A percentile compares a stretch with the other conserved stretches of the same genome.
Conservation (phyloP, 2,329 filamentous ascomycete genomes). For the Purpureocillium lavendulum region DNA sequence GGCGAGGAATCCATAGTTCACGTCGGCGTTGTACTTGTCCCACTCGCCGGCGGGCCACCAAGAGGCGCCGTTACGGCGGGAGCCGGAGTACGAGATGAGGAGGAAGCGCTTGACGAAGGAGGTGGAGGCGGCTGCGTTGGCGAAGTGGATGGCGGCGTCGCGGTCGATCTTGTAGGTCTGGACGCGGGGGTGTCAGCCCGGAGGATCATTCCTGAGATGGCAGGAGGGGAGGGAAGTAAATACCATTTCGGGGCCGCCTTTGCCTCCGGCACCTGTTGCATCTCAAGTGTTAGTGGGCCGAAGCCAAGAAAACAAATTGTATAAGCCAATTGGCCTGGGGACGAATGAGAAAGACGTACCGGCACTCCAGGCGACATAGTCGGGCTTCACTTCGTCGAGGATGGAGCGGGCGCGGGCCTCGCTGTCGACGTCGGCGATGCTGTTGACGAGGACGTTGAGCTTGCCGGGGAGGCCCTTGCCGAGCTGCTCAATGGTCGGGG, state of each 20-base stretch:
- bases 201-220: too few relatives aligned
- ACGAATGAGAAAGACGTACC: slow-evolving; percentile 41
- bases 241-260: slow-evolving; percentile 44
- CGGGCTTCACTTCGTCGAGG: slow-evolving; percentile 50
- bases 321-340: too few relatives aligned
- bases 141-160: slow-evolving; percentile 55
- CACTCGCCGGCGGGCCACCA: slow-evolving; percentile 49
- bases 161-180: slow-evolving; percentile 52
- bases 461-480: slow-evolving; percentile 51
- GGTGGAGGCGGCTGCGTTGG: slow-evolving; percentile 47
- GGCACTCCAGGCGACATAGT: slow-evolving; percentile 63
- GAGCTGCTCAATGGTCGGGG: slow-evolving; percentile 52
- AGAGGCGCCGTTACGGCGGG: slow-evolving; percentile 39
- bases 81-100: slow-evolving; percentile 53
- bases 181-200: too few relatives aligned
- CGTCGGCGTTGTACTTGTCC: slow-evolving; percentile 33
- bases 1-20: slow-evolving; percentile 31
- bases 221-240: slow-evolving; percentile 3
- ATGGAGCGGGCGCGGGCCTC: slow-evolving; percentile 54
- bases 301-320: too few relatives aligned
- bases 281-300: too few relatives aligned
- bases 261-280: slow-evolving; percentile 46
- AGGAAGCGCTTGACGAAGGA: slow-evolving; percentile 53
- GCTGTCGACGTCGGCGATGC: slow-evolving; percentile 61
- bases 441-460: slow-evolving; percentile 61